phyloP scores from a whole-genome alignment of 768 basidiomycete genomes.

The Austroboletus festivus region DNA sequence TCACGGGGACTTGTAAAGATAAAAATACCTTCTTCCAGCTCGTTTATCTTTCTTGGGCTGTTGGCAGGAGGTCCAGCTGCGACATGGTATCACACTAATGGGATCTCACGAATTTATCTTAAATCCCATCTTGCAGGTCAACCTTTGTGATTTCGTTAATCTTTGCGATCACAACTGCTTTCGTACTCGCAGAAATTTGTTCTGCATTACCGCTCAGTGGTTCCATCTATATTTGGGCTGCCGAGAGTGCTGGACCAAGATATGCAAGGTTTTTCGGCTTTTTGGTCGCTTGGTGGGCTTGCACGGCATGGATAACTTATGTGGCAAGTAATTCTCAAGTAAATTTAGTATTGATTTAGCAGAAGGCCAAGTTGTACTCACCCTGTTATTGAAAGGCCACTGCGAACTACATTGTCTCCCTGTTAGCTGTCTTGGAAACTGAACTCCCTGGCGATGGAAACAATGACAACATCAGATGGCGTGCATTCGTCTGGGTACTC shows the following conservation, averaged over 20 bases:
- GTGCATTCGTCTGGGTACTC: constrained; percentile 79
- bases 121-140: constrained; percentile 52
- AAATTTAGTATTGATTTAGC: constrained; percentile 12
- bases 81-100: constrained; percentile 52
- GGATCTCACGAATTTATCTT: constrained; percentile 6
- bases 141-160: constrained; percentile 81
- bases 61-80: constrained; percentile 86
- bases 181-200: constrained; percentile 88
- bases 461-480: constrained; percentile 76
- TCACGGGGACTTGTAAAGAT: constrained; percentile 1
- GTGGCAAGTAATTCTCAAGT: constrained; percentile 86
- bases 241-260: constrained; percentile 86
- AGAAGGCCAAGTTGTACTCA: neutral
- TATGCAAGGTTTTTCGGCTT: constrained; percentile 86
- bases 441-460: constrained; percentile 78
- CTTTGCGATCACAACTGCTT: constrained; percentile 86
- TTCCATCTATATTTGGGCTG: constrained; percentile 94
- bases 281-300: constrained; percentile 90
- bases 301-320: constrained; percentile 96
- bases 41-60: constrained; percentile 76
- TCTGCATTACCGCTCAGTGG: constrained; percentile 85
- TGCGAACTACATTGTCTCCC: constrained; percentile 87
- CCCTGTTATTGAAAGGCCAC: constrained; percentile 54
- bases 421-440: constrained; percentile 74
- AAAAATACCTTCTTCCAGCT: constrained; percentile 38